Evolutionary conservation across 108 stramenopile genomes (phyloP), one percentile per base, ranked within the genome.

Genomic region (Skeletonema menzelii): DNA sequence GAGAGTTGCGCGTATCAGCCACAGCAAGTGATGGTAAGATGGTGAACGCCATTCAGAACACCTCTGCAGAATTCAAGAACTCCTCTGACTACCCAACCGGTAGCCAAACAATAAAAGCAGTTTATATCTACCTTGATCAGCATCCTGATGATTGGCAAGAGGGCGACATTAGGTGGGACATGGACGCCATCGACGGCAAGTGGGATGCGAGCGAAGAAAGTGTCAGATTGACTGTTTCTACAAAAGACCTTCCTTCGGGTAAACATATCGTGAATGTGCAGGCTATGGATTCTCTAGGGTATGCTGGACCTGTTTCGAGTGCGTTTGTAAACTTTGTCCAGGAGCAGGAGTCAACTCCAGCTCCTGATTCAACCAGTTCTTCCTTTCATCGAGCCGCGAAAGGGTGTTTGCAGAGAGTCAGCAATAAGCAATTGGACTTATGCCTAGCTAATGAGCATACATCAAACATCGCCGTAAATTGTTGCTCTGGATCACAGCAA

Each of bases 231-330:
- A 24, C 17, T 44, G 38, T 58, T n/a, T 40, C 40, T 11, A 44
- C 53, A 26, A 69, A 24, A 55, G 67, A 37, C 37, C 5, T 76
- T 22, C 22, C 71, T 35, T 12, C 65, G 38, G 73, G 69, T 8
- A 67, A 37, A 27, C 80, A 78, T 30, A 69, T 20, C 11, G 24
- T 85, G 27, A 71, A 70, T 77, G 56, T 56, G 30, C 84, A 85
- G 44, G 84, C 84, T 27, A 68, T 61, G 20, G 84, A 85, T 56
- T 75, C 65, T 44, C 49, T 73, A 28, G 80, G 72, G 19, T 82
- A 85, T 64, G 22, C 27, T 28, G 84, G 84, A 17, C 75, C 84
- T n/a, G 63, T 82, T 4, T 67, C 72, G 14, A 76, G 75, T 37
- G 31, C 14, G 19, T 76, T 76, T 57, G 17, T 76, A 20, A 53